phyloP scores from a whole-genome alignment of 2,329 filamentous ascomycete species.

The Fusarium solani-melongenae region DNA sequence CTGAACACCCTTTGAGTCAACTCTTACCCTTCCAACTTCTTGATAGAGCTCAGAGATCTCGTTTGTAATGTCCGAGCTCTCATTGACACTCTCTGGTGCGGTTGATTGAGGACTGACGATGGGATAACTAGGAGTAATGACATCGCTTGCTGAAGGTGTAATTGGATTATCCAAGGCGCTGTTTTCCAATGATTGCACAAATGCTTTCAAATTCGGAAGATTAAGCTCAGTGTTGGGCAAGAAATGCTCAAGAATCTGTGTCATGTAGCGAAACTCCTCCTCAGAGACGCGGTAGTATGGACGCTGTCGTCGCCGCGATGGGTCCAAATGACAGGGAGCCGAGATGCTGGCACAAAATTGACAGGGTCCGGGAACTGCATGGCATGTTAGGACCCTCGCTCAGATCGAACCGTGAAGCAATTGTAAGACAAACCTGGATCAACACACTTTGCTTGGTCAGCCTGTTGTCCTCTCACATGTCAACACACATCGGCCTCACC shows the following conservation, averaged over 20 bases:
- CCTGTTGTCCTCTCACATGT: neutral
- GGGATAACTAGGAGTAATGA: neutral
- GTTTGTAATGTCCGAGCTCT: neutral
- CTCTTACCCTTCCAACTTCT: slow-evolving; percentile 5
- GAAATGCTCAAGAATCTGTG: slow-evolving; percentile 17
- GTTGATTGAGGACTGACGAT: neutral
- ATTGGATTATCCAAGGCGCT: neutral
- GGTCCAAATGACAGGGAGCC: slow-evolving; percentile 13
- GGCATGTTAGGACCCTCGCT: neutral
- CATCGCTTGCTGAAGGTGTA: slow-evolving; percentile 3
- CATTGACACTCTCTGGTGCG: neutral
- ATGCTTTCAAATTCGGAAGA: slow-evolving; percentile 9
- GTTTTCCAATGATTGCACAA: neutral
- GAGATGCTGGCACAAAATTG: slow-evolving; percentile 17
- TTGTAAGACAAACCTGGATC: slow-evolving; percentile 7
- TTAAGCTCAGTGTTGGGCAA: slow-evolving; percentile 14
- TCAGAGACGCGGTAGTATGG: slow-evolving; percentile 17
- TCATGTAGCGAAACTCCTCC: slow-evolving; percentile 21
- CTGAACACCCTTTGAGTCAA: slow-evolving; percentile 11
- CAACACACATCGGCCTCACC: neutral
- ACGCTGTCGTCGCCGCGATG: slow-evolving; percentile 13
- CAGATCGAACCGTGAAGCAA: neutral
- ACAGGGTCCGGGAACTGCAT: slow-evolving; percentile 15
- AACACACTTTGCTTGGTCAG: slow-evolving; percentile 8
- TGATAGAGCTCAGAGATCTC: slow-evolving; percentile 4